A percentile compares a stretch with the other conserved stretches of the same genome.
These are phyloP conservation scores for Nicotiana sylvestris DNA, from an alignment of 257 asterid species.

Conservation along the genomic window DNA sequence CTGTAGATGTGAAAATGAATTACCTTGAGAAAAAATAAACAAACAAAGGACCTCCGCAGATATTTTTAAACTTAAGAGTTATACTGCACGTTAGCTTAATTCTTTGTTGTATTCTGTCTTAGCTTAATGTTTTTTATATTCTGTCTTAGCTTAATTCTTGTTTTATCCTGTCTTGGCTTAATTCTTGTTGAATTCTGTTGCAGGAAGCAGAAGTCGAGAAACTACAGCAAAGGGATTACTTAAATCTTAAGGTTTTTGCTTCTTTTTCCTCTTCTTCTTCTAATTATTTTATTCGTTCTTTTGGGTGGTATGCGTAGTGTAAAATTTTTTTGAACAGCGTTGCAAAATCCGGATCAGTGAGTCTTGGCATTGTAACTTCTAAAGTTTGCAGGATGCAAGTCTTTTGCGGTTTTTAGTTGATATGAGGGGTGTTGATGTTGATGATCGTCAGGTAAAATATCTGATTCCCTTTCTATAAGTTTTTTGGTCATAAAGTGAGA, in stretches of 20 bases:
- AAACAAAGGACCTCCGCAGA: background rate
- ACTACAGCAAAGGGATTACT: constrained; percentile 91
- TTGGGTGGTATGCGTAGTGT: background rate
- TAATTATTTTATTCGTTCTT: background rate
- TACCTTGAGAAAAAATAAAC: background rate
- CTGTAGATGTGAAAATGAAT: background rate
- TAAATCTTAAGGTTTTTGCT: constrained; percentile 62
- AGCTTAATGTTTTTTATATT: too few relatives aligned
- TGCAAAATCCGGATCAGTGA: constrained; percentile 25
- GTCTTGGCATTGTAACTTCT: constrained; percentile 36
- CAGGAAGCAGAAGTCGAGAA: constrained; percentile 97
- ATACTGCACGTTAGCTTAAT: background rate
- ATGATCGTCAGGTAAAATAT: constrained; percentile 84
- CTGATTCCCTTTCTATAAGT: constrained; percentile 9
- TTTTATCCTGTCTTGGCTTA: background rate
- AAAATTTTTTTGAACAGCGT: constrained; percentile 1
- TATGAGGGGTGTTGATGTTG: constrained; percentile 97
- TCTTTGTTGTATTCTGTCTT: constrained; percentile 13
- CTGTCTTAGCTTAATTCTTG: too few relatives aligned
- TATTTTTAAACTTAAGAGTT: background rate
- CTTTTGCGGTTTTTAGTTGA: constrained; percentile 94
- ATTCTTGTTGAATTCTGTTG: constrained; percentile 11
- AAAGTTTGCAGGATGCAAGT: constrained; percentile 96
- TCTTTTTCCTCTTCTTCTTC: constrained; percentile 10
- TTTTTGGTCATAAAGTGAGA: background rate